Evolutionary conservation across 169 alveolate genomes (phyloP), one percentile per base, ranked within the genome.

Genomic region (Cryptosporidium baileyi): DNA sequence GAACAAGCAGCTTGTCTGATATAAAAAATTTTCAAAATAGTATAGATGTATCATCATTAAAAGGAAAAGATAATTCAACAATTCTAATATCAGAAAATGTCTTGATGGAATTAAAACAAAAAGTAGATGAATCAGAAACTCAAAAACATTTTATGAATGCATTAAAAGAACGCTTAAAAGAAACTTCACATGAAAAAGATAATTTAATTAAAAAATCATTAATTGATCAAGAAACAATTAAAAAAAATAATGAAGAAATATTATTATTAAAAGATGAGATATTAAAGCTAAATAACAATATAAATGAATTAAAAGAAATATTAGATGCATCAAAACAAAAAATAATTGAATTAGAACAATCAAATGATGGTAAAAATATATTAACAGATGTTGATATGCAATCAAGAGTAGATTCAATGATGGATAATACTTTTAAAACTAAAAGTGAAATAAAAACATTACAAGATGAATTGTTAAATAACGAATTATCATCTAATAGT

Each of bases 101-200:
- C 54, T 74, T 74, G 40, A 51, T 54, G 32, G 85, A 74, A 24
- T 30, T 74, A 13, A 74, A 74, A 15, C 13, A 38, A n/a, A 74
- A 74, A 19, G 74, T 74, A 8, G 85, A 74, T 54, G 85, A 74
- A 17, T 74, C 85, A 7, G 85, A 74, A 36, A 74, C 85, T 52
- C 85, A 74, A 32, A 74, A 74, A 57, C 85, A 74, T 22, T 74
- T 74, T 54, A 74, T 74, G 67, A 51, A 51, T 22, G 85, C 85
- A 19, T 17, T 74, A 40, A 74, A 74, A 19, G 85, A 74, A 19
- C 11, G 85, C 28, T 36, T 74, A 43, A 74, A 74, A 24, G 67
- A 51, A 34, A 38, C 57, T 32, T 52, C 47, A 7, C 65, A 74
- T n/a, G 85, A 74, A 54, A 74, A 74, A 43, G 85, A 74, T 1